phyloP scores from a whole-genome alignment of 73 alveolate species.

The Durusdinium trenchii region DNA sequence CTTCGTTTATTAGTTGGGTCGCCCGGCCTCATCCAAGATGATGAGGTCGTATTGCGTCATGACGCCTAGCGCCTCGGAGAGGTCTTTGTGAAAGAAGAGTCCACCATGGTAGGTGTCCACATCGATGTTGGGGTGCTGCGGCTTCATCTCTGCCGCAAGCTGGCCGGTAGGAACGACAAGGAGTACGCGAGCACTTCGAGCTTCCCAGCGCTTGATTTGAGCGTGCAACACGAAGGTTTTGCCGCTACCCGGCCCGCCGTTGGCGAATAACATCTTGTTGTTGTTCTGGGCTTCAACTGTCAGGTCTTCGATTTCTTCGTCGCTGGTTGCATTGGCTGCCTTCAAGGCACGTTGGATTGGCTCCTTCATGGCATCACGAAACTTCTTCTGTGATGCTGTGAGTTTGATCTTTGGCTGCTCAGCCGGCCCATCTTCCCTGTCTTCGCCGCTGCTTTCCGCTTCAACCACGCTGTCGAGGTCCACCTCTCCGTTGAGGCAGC shows the following conservation, averaged over 20 bases:
- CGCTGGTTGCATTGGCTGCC: background rate
- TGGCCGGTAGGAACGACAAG: slow-evolving; percentile 36
- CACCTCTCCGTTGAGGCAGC: background rate
- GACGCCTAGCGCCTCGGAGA: background rate
- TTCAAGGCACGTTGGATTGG: background rate
- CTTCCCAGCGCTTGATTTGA: background rate
- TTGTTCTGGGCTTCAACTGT: background rate
- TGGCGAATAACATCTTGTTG: background rate
- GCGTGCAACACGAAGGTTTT: slow-evolving; percentile 23
- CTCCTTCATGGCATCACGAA: background rate
- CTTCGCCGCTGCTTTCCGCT: background rate
- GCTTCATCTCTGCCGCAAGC: slow-evolving; percentile 11
- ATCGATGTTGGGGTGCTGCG: slow-evolving; percentile 35
- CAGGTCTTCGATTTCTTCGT: background rate
- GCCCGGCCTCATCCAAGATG: slow-evolving; percentile 4
- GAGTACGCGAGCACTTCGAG: background rate
- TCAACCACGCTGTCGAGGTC: background rate
- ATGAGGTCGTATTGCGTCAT: slow-evolving; percentile 59
- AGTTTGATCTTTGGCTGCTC: background rate
- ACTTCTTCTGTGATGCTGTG: background rate
- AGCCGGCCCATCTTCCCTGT: background rate
- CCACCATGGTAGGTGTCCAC: slow-evolving; percentile 60
- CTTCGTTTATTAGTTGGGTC: no score
- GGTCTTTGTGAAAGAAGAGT: background rate
- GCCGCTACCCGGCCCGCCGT: background rate